Percentiles rank a stretch among this genome's conserved stretches.
These are phyloP conservation scores for Viola odorata DNA, from an alignment of 345 rosid genomes.

Conservation along the genomic window DNA sequence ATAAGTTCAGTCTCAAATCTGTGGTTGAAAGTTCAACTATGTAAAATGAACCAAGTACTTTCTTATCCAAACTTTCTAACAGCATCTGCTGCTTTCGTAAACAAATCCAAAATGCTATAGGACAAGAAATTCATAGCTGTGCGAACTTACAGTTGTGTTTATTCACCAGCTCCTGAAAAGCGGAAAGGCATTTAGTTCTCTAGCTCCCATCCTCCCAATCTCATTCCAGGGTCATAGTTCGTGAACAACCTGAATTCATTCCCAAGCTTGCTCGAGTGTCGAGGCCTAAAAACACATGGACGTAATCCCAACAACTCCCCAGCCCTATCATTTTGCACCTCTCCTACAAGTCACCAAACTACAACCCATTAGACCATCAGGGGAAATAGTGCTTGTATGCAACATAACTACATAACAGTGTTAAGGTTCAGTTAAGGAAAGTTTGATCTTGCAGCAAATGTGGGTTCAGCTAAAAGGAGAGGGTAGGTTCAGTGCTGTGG, in stretches of 20 bases:
- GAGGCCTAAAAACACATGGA: constrained; percentile 74
- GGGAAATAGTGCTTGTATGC: background rate
- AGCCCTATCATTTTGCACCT: constrained; percentile 76
- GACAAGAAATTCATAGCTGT: background rate
- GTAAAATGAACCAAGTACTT: too few relatives aligned
- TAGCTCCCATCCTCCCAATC: constrained; percentile 80
- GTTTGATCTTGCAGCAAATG: too few relatives aligned
- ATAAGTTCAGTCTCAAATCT: too few relatives aligned
- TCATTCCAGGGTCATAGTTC: constrained; percentile 72
- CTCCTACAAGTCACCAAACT: constrained; percentile 44
- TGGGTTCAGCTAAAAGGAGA: too few relatives aligned
- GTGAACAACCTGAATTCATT: constrained; percentile 78
- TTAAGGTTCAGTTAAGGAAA: background rate
- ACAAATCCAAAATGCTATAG: too few relatives aligned
- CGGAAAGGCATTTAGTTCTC: constrained; percentile 24
- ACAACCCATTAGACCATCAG: constrained; percentile 2
- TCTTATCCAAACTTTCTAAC: too few relatives aligned
- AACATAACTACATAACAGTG: background rate
- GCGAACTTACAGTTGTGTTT: background rate
- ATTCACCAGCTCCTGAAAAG: constrained; percentile 1
- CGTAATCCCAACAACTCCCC: constrained; percentile 66
- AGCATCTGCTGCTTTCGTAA: too few relatives aligned
- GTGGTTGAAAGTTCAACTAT: too few relatives aligned
- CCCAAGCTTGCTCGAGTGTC: constrained; percentile 81
- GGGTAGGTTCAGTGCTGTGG: too few relatives aligned